Base-by-base conservation (phyloP, 148 eudicot species). In the Linanthus parryae region DNA sequence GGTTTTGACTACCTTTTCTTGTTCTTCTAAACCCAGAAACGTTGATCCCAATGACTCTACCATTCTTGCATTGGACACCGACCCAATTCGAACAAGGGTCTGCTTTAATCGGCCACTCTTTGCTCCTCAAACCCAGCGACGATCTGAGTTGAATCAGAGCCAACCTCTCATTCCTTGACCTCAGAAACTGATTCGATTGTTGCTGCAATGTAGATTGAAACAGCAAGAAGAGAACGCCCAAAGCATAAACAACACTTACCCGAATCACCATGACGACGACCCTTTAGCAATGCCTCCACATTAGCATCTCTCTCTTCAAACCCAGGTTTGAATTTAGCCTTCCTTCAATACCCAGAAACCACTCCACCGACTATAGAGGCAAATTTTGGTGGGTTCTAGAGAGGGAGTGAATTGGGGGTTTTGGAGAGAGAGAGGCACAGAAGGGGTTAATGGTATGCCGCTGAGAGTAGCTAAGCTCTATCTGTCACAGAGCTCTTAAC, bases 11-110 rank as follows among this genome's bases (percentile, higher is more conserved):
- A 31, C 96, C 98, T 55, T 72, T 40, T 69, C 94, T 61, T 33
- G 98, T 91, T 33, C 98, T 70, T 62, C 61, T 76, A 76, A 91
- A 91, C 75, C 95, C 87, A 9, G 98, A 87, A 18, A 91, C 60
- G 33, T 87, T 84, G 47, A 91, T 78, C 55, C 81, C 96, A 41
- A 69, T 40, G 22, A 91, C 88, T 45, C 81, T 48, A 43, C 90
- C 90, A 52, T 87, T 77, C n/a, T 10, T 13, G 53, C 98, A 91
- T 19, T 69, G 41, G 52, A 91, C 64, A 31, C 98, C 98, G 5
- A 23, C 58, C 98, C 98, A 91, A 45, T 3, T 1, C 19, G 35
- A n/a, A 51, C 98, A 91, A 11, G 98, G 98, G 64, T 83, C 81
- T 17, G 71, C 47, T 45, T 79, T 91, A 7, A 83, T 72, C 7